Percentiles rank a stretch among this genome's conserved stretches.
Evolutionary conservation across 257 asterid species (phyloP).

Genomic region (Solanum chilense): DNA sequence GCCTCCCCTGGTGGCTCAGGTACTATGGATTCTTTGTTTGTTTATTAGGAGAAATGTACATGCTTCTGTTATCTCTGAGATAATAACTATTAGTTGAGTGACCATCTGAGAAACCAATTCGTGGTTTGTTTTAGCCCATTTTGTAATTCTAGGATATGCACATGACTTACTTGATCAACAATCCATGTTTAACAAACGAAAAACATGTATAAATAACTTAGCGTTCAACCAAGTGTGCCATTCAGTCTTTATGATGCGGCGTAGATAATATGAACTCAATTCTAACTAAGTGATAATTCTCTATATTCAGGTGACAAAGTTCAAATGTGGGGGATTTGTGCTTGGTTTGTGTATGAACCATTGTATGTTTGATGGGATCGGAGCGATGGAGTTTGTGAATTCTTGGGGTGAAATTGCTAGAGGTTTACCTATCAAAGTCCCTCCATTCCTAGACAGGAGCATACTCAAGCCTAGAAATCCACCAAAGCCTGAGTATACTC

Average conservation of each 20-base stretch:
- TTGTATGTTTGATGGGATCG: conserved; percentile 85
- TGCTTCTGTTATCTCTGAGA: background rate
- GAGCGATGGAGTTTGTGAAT: conserved; percentile 86
- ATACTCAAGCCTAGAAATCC: conserved; percentile 63
- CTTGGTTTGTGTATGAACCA: conserved; percentile 85
- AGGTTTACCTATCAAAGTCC: conserved; percentile 35
- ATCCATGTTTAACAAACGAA: background rate
- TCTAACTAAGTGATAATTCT: background rate
- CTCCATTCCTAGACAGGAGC: conserved; percentile 70
- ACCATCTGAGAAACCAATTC: background rate
- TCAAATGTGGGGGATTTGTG: conserved; percentile 90
- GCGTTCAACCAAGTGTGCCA: background rate
- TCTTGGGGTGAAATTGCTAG: conserved; percentile 77
- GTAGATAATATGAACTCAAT: background rate
- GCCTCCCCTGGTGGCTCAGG: conserved; percentile 90
- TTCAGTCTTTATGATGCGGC: background rate
- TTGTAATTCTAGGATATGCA: background rate
- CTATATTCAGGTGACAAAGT: conserved; percentile 52
- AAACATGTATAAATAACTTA: background rate
- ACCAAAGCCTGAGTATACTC: conserved; percentile 50
- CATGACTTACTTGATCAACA: background rate
- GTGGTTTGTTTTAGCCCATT: background rate
- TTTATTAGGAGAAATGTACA: too few relatives aligned
- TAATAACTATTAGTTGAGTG: background rate
- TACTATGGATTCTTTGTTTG: background rate